Base-by-base conservation (phyloP, 2,329 filamentous ascomycete species). In the Cladosporium sphaerospermum region DNA sequence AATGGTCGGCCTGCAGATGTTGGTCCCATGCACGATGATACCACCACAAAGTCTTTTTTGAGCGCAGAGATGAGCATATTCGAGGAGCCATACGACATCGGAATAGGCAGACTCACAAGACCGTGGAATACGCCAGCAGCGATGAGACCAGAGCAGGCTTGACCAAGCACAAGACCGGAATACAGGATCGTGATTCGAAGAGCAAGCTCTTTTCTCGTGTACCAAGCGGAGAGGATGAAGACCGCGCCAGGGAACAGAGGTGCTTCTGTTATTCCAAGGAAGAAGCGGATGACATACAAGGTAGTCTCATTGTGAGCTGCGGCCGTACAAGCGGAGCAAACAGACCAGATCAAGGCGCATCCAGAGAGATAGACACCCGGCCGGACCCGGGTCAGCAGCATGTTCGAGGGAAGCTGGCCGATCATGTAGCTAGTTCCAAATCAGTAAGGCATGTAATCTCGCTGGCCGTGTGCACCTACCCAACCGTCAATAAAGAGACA, bases 301-400 rank as follows among this genome's bases (percentile, higher is more conserved):
- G 61, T 59, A 3, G 39, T 59, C 23, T 59, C 62, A 52, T 62
- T 58, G 7, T 55, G 55, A 11, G 56, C 56, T n/a, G 62, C 51
- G 5, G 61, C 62, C 10, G 61, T 62, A 18, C 62, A 53, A 32
- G 36, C 56, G 4, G 60, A 61, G 40, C 62, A 59, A 28, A 61
- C 40, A 9, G 59, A 61, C 73, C 73, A 75, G 11, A 45, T 44
- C 5, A 28, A n/a, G 9, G 41, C 41, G 10, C 68, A 68, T 9
- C 48, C 48, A 23, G 39, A 43, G 66, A 75, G 71, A 62, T 75
- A 76, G 2, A 71, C 62, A 11, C 69, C 70, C 1, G 72, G 73
- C 37, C 64, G 67, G 7, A 74, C 65, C 16, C 71, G 66, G 2
- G 71, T 74, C 54, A 76, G 66, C 45, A 76, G 63, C 73, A 77